Conservation (phyloP, 2,329 filamentous ascomycete species). For the Colletotrichum sp. region DNA sequence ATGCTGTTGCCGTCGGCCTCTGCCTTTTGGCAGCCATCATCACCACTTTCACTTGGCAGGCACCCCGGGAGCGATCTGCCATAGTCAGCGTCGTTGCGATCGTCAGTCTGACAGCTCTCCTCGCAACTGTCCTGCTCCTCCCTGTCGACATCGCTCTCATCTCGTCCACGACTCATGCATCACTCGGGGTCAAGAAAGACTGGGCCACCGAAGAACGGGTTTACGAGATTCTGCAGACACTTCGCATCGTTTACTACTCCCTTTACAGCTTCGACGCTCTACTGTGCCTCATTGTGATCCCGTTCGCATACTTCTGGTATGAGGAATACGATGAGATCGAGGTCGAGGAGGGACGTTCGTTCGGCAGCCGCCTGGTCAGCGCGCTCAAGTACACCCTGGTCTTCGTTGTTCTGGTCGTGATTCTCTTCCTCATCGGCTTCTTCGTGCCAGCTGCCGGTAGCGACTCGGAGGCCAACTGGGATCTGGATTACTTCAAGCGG, state of each 20-base stretch:
- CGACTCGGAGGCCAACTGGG: slow-evolving; percentile 69
- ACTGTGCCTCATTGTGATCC: slow-evolving; percentile 86
- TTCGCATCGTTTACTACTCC: slow-evolving; percentile 90
- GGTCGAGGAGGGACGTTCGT: slow-evolving; percentile 76
- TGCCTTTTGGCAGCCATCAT: slow-evolving; percentile 79
- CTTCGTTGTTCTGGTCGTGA: slow-evolving; percentile 79
- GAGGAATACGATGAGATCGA: slow-evolving; percentile 96
- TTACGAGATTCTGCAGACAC: slow-evolving; percentile 76
- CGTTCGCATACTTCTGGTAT: slow-evolving; percentile 98
- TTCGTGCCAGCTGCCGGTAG: slow-evolving; percentile 84
- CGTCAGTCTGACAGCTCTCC: slow-evolving; percentile 82
- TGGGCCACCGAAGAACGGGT: slow-evolving; percentile 90
- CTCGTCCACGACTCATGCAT: slow-evolving; percentile 81
- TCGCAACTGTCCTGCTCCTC: slow-evolving; percentile 90
- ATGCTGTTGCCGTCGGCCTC: slow-evolving; percentile 80
- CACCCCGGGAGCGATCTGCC: slow-evolving; percentile 82
- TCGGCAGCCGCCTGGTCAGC: slow-evolving; percentile 76
- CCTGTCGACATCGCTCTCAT: slow-evolving; percentile 96
- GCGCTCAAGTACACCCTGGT: slow-evolving; percentile 89
- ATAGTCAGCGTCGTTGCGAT: slow-evolving; percentile 86
- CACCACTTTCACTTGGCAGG: slow-evolving; percentile 92
- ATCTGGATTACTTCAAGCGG: slow-evolving; percentile 91
- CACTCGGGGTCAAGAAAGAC: slow-evolving; percentile 84
- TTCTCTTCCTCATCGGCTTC: slow-evolving; percentile 91
- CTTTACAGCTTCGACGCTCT: slow-evolving; percentile 92